Base-by-base conservation (phyloP, 2,329 filamentous ascomycete species). In the Trichoderma koningiopsis region DNA sequence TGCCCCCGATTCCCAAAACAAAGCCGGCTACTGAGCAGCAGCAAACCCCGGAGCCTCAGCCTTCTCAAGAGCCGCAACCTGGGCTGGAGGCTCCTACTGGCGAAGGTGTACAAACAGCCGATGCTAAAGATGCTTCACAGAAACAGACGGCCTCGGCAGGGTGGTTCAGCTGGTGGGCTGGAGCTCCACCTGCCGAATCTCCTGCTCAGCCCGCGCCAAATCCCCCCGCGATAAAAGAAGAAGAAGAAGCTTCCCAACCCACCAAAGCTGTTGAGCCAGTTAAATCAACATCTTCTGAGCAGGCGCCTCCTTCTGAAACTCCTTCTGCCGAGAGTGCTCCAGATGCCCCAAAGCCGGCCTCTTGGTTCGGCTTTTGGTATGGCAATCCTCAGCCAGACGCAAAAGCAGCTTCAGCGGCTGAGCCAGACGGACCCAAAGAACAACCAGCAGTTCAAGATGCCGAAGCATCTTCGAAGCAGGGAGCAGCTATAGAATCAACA, bases 91-190 rank as follows among this genome's bases (percentile, higher is more conserved):
- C 67, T 71, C 73, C 14, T 70, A 73, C 60, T 10, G 27, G 62
- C 31, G 40, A 70, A 66, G 33, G 60, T 35, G 52, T 22, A 14
- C 37, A 63, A 35, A 29, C 47, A 22, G 5, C 52, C 35, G 52
- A 60, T 53, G 59, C 52, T 35, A 7, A 43, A 47, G 52, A 60
- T 53, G 59, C 52, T 35, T 14, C 64, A n/a, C 63, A 43, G 40
- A 33, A 70, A 27, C 76, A 76, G 5, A 70, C 73, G 27, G 73
- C 80, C 27, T 79, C 84, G 7, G 82, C 84, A 31, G 81, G 85
- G 24, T 89, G 87, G 87, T 76, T 88, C 19, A 83, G 85, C 37
- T 89, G 87, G 87, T 79, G 86, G 74, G 75, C 74, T 19, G 78
- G 71, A 60, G 72, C 73, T 14, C 74, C 77, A n/a, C 72, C 75